Evolutionary conservation across 805 yeast species (phyloP).

Genomic region (Candida ascalaphidarum): DNA sequence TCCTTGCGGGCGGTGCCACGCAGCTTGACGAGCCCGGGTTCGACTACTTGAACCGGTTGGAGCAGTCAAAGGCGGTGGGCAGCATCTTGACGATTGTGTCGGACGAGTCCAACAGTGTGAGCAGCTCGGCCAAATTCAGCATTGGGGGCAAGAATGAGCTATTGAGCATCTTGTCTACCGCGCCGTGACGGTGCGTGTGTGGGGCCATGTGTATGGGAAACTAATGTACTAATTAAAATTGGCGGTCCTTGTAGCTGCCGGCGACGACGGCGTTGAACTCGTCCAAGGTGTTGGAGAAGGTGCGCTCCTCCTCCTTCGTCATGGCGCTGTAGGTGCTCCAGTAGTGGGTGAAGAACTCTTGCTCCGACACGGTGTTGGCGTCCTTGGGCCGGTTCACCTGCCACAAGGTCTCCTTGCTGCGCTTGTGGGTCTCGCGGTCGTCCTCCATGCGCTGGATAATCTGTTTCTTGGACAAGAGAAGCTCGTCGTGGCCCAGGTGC

Average conservation of each 20-base stretch:
- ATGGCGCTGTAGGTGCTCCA: constrained; percentile 40
- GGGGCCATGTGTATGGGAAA: no score
- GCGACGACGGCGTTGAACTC: constrained; percentile 49
- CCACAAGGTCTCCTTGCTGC: constrained; percentile 78
- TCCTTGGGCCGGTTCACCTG: constrained; percentile 43
- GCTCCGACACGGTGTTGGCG: constrained; percentile 24
- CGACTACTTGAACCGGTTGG: constrained; percentile 41
- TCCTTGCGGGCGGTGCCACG: constrained; percentile 58
- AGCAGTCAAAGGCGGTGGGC: constrained; percentile 25
- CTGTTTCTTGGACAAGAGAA: constrained; percentile 35
- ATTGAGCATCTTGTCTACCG: constrained; percentile 38
- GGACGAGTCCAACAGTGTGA: constrained; percentile 32
- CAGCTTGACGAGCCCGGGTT: constrained; percentile 64
- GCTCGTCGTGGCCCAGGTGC: constrained; percentile 1
- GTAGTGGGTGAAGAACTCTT: constrained; percentile 34
- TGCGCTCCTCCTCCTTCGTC: constrained; percentile 35
- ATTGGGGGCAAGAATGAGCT: constrained; percentile 66
- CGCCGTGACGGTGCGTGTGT: not conserved
- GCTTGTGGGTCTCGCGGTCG: constrained; percentile 85
- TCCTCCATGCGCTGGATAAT: constrained; percentile 79
- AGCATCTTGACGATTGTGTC: constrained; percentile 52
- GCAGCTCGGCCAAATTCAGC: constrained; percentile 54
- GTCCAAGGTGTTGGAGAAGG: constrained; percentile 35
- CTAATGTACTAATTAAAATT: constrained; percentile 10
- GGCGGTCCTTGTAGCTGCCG: constrained; percentile 42